phyloP scores from a whole-genome alignment of 2,329 filamentous ascomycete species.

The Cladophialophora immunda region DNA sequence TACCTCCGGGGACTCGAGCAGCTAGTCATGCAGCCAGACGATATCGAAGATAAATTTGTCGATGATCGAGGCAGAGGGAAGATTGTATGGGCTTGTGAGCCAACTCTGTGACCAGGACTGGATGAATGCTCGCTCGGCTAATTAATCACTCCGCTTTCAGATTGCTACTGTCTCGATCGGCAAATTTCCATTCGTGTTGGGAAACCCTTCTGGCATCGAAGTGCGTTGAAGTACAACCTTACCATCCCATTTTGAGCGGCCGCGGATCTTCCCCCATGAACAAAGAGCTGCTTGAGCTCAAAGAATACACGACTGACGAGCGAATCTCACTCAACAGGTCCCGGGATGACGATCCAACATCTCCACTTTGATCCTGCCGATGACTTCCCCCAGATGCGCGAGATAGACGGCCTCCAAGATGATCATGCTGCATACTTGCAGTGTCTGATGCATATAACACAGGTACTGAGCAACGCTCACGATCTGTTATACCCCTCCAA shows the following conservation, averaged over 20 bases:
- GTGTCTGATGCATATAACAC: constrained; percentile 29
- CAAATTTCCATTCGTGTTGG: constrained; percentile 31
- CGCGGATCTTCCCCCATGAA: too few species aligned
- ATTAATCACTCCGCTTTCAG: not conserved
- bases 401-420: constrained; percentile 27
- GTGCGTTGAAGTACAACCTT: constrained; percentile 20
- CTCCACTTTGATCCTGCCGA: constrained; percentile 26
- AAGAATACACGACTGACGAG: too few species aligned
- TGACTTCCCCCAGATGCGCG: constrained; percentile 29
- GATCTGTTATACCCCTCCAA: constrained; percentile 28
- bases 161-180: constrained; percentile 30
- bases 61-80: constrained; percentile 28
- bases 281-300: too few species aligned
- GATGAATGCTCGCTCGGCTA: not conserved
- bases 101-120: not conserved
- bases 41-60: constrained; percentile 26
- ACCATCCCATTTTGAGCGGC: too few species aligned
- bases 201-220: constrained; percentile 31
- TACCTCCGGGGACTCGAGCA: constrained; percentile 27
- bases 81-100: constrained; percentile 27
- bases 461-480: constrained; percentile 27
- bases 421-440: constrained; percentile 30
- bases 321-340: constrained; percentile 13
- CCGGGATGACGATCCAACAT: constrained; percentile 28
- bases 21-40: constrained; percentile 26